Evolutionary conservation across 164 flowering plant genomes (phyloP).

Genomic region (Vitis amurensis): DNA sequence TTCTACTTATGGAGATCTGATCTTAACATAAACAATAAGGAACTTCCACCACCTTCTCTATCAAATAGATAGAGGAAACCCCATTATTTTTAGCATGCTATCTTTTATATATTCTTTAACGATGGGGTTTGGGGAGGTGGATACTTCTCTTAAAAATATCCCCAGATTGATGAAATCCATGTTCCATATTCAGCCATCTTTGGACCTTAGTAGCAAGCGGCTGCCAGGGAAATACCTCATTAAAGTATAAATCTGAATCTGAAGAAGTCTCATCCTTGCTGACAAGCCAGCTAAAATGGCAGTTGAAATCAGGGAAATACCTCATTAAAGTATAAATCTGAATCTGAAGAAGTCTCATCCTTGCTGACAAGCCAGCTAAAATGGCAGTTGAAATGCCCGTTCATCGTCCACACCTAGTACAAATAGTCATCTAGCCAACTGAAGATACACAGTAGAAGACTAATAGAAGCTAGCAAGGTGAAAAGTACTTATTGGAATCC

Average conservation of each 20-base stretch:
- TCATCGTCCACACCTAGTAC: not conserved
- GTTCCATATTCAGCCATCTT: constrained; percentile 11
- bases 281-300: not conserved
- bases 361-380: not conserved
- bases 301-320: not conserved
- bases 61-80: not conserved
- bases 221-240: not conserved
- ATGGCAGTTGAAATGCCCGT: not conserved
- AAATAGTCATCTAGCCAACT: not conserved
- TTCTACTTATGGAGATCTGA: not conserved
- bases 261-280: not conserved
- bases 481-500: not conserved
- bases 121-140: constrained; percentile 6
- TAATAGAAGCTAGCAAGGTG: not conserved
- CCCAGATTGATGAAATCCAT: constrained; percentile 16
- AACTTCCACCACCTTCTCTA: not conserved
- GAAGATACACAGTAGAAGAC: not conserved
- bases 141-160: constrained; percentile 2
- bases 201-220: constrained; percentile 18
- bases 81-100: not conserved
- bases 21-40: not conserved
- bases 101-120: not conserved
- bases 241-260: not conserved
- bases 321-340: not conserved
- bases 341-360: not conserved